These are phyloP conservation scores for Hypoxylon sp. DNA, from an alignment of 2,329 filamentous ascomycete genomes.

Conservation along the genomic window DNA sequence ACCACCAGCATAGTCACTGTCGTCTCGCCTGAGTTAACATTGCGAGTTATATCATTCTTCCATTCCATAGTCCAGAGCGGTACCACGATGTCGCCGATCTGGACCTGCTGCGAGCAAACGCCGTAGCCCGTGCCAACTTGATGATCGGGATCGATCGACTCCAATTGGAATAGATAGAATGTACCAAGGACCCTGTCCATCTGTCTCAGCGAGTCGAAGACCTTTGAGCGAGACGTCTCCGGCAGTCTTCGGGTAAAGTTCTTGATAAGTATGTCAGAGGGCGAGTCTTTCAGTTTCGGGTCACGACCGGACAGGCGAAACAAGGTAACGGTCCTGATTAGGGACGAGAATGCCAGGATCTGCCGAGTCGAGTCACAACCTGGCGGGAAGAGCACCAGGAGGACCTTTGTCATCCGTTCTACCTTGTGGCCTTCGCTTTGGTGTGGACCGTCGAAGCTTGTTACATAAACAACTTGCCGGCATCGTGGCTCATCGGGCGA, in stretches of 20 bases:
- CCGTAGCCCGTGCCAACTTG: neutral
- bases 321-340: neutral
- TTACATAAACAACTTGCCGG: neutral
- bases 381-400: neutral
- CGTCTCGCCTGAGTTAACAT: neutral
- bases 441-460: neutral
- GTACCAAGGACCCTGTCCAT: neutral
- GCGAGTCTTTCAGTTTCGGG: neutral
- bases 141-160: neutral
- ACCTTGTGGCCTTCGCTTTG: neutral
- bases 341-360: neutral
- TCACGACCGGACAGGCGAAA: neutral
- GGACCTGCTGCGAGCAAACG: neutral
- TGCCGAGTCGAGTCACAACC: neutral
- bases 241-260: neutral
- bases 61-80: neutral
- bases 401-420: neutral
- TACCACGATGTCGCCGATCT: neutral
- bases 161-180: neutral
- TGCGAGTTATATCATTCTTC: neutral
- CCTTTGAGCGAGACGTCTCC: neutral
- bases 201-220: neutral
- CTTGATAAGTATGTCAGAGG: neutral
- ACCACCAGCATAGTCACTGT: neutral
- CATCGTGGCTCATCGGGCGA: neutral